phyloP scores from a whole-genome alignment of 2,329 filamentous ascomycete species.

The Fonsecaea pedrosoi region DNA sequence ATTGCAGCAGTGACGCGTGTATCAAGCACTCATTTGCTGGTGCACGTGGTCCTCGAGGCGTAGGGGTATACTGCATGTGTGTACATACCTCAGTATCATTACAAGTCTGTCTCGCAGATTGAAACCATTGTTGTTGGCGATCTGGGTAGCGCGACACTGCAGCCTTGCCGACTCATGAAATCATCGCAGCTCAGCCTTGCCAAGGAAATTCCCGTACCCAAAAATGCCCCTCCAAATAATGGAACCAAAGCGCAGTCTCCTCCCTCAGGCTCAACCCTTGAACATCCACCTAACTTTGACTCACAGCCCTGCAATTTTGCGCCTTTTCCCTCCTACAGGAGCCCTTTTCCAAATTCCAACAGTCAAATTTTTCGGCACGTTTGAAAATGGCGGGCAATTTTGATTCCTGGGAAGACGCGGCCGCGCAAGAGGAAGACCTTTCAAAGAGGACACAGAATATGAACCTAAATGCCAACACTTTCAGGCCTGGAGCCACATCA shows the following conservation, averaged over 20 bases:
- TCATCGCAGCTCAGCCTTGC: conserved; percentile 17
- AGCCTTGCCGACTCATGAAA: conserved; percentile 22
- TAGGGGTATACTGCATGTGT: background rate
- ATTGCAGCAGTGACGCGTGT: background rate
- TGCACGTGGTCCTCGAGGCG: background rate
- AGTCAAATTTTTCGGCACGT: background rate
- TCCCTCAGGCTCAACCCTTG: background rate
- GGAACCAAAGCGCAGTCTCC: conserved; percentile 9
- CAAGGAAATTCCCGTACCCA: conserved; percentile 14
- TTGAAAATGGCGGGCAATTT: conserved; percentile 75
- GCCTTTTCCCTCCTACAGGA: background rate
- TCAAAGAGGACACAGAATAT: conserved; percentile 78
- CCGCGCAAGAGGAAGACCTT: conserved; percentile 77
- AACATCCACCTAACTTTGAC: background rate
- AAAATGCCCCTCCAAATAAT: conserved; percentile 15
- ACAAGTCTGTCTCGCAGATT: background rate
- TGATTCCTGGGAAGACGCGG: conserved; percentile 91
- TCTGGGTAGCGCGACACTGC: conserved; percentile 2
- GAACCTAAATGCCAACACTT: conserved; percentile 64
- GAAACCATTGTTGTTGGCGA: background rate
- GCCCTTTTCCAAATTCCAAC: background rate
- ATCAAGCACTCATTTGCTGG: background rate
- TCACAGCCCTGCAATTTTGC: background rate
- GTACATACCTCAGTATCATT: background rate
- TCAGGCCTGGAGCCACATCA: conserved; percentile 67